A percentile compares a stretch with the other conserved stretches of the same genome.
phyloP scores from a whole-genome alignment of 2,329 filamentous ascomycete genomes.

The Arthrobotrys entomopaga region DNA sequence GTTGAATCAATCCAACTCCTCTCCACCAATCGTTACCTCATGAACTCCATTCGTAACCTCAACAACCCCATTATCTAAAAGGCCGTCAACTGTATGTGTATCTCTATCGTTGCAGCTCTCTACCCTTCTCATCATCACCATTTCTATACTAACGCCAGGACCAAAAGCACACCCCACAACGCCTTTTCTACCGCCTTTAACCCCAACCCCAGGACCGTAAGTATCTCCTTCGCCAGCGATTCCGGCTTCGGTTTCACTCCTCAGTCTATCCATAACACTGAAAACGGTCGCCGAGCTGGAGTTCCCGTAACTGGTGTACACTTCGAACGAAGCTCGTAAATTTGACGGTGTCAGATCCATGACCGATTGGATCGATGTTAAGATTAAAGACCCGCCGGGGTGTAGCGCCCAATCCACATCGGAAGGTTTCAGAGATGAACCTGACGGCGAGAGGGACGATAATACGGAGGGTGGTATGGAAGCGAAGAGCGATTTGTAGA shows the following conservation, averaged over 20 bases:
- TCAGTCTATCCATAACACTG: conserved; percentile 72
- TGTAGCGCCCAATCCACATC: conserved; percentile 80
- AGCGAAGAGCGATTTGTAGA: conserved; percentile 69
- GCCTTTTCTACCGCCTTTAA: conserved; percentile 65
- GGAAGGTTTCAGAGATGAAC: conserved; percentile 62
- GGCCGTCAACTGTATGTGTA: conserved; percentile 6
- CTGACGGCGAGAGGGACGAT: conserved; percentile 64
- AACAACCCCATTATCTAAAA: conserved; percentile 14
- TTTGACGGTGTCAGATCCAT: conserved; percentile 72
- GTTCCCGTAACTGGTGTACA: conserved; percentile 76
- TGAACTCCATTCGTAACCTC: conserved; percentile 26
- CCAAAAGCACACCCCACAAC: conserved; percentile 77
- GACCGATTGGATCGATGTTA: conserved; percentile 71
- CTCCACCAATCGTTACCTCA: conserved; percentile 27
- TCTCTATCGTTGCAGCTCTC: neutral
- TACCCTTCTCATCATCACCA: conserved; percentile 71
- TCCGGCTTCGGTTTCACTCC: conserved; percentile 71
- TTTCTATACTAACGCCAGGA: conserved; percentile 75
- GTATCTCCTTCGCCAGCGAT: conserved; percentile 66
- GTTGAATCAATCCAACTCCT: conserved; percentile 43
- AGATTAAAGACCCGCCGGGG: conserved; percentile 74
- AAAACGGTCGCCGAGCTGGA: conserved; percentile 76
- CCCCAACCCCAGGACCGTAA: conserved; percentile 59
- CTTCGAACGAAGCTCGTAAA: conserved; percentile 75
- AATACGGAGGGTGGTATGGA: conserved; percentile 62